These are phyloP conservation scores for Vitis hybrid DNA, from an alignment of 177 flowering plant genomes.

Conservation along the genomic window DNA sequence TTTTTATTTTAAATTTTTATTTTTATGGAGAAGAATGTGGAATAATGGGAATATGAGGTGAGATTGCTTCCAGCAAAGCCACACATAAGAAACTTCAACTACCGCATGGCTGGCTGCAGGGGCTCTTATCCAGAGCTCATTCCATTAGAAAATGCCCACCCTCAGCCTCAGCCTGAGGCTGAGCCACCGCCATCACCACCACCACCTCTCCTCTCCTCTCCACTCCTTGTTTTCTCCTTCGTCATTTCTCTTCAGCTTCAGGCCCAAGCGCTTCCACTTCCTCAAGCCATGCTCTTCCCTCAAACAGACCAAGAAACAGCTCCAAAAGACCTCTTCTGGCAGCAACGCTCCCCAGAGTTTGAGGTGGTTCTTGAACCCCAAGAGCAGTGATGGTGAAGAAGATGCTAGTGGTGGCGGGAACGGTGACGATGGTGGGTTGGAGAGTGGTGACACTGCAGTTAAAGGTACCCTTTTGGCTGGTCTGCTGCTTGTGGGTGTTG, in stretches of 20 bases:
- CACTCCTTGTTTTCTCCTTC: background rate
- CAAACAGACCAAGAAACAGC: slow-evolving; percentile 62
- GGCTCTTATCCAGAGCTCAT: too few species aligned
- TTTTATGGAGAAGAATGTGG: too few species aligned
- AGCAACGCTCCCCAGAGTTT: slow-evolving; percentile 46
- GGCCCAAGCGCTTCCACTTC: slow-evolving; percentile 54
- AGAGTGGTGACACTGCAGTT: slow-evolving; percentile 41
- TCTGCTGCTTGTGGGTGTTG: slow-evolving; percentile 74
- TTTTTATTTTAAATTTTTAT: too few species aligned
- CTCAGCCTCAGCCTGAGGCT: slow-evolving; percentile 26
- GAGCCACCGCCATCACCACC: slow-evolving; percentile 17
- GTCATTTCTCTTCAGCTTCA: slow-evolving; percentile 31
- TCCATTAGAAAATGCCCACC: slow-evolving; percentile 35
- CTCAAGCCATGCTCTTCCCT: slow-evolving; percentile 72
- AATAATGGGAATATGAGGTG: too few species aligned
- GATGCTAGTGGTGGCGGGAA: slow-evolving; percentile 18
- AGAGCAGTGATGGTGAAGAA: slow-evolving; percentile 28
- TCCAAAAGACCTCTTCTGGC: slow-evolving; percentile 37
- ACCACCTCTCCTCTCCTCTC: slow-evolving; percentile 14
- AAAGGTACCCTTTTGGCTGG: slow-evolving; percentile 91
- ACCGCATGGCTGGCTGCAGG: too few species aligned
- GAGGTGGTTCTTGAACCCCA: slow-evolving; percentile 44
- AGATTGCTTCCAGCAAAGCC: too few species aligned
- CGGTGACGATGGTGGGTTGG: slow-evolving; percentile 24
- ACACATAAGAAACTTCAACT: too few species aligned